Conservation (phyloP, 768 basidiomycete genomes). For the Tricholoma saponaceum region DNA sequence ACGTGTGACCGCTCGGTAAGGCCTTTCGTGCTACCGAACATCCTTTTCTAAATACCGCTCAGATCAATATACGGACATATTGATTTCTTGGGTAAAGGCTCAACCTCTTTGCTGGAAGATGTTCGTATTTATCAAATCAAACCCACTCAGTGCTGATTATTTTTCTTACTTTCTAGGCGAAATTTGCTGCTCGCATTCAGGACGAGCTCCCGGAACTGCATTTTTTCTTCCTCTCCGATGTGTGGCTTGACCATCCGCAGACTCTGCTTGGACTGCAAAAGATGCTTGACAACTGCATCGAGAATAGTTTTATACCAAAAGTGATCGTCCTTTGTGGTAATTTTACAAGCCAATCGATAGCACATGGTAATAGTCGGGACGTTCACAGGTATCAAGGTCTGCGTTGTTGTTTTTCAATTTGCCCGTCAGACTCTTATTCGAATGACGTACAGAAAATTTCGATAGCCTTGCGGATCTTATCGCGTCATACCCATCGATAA, state of each 20-base stretch:
- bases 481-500: conserved; percentile 72
- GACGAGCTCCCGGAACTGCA: conserved; percentile 73
- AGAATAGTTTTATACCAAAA: conserved; percentile 82
- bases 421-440: not conserved
- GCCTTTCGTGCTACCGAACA: not conserved
- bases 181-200: conserved; percentile 57
- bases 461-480: conserved; percentile 84
- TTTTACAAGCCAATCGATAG: conserved; percentile 81
- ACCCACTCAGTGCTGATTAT: conserved; percentile 1
- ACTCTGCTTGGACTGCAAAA: conserved; percentile 76
- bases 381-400: conserved; percentile 86
- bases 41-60: conserved; percentile 11
- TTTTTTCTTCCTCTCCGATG: conserved; percentile 93
- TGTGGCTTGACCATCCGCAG: conserved; percentile 89
- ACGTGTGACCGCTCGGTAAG: conserved; percentile 76
- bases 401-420: not conserved
- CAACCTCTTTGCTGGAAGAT: conserved; percentile 87
- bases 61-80: conserved; percentile 95
- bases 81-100: conserved; percentile 94
- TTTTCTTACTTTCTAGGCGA: conserved; percentile 44
- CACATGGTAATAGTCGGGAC: conserved; percentile 73
- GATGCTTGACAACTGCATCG: conserved; percentile 88
- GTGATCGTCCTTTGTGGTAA: conserved; percentile 93
- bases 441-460: conserved; percentile 66
- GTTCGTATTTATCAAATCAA: conserved; percentile 40